phyloP scores from a whole-genome alignment of 1,284 basidiomycete genomes.

The Sporisorium scitamineum region DNA sequence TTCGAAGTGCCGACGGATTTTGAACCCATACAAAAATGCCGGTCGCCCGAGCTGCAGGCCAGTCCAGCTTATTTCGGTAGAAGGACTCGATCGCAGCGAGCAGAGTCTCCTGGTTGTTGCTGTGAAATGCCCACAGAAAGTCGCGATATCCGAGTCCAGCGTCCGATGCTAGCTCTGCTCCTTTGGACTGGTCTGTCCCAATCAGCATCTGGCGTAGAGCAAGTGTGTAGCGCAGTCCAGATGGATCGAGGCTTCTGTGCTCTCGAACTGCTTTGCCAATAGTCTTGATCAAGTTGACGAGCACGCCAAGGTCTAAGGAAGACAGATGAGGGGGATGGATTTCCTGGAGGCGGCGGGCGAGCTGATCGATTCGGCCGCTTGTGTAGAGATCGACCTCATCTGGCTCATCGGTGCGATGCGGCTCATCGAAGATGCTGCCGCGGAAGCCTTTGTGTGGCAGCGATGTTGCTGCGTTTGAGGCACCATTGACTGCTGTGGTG shows the following conservation, averaged over 20 bases:
- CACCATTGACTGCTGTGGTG: neutral
- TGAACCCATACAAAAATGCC: conserved; percentile 90
- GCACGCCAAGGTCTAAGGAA: conserved; percentile 80
- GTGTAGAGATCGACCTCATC: conserved; percentile 14
- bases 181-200: neutral
- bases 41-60: conserved; percentile 85
- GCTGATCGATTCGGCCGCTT: conserved; percentile 14
- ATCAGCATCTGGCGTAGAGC: conserved; percentile 42
- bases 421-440: conserved; percentile 38
- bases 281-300: conserved; percentile 84
- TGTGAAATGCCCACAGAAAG: conserved; percentile 94
- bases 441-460: neutral
- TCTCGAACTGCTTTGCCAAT: conserved; percentile 91
- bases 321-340: conserved; percentile 79
- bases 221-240: conserved; percentile 75
- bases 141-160: conserved; percentile 81
- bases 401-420: neutral
- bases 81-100: conserved; percentile 78
- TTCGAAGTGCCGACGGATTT: conserved; percentile 73
- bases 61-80: conserved; percentile 84
- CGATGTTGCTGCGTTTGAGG: neutral
- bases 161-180: neutral
- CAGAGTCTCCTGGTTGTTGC: conserved; percentile 87
- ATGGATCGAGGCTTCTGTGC: conserved; percentile 83
- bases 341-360: conserved; percentile 73